These are phyloP conservation scores for Spencermartinsiella ligniputridi DNA, from an alignment of 1,139 yeast species.

Conservation along the genomic window DNA sequence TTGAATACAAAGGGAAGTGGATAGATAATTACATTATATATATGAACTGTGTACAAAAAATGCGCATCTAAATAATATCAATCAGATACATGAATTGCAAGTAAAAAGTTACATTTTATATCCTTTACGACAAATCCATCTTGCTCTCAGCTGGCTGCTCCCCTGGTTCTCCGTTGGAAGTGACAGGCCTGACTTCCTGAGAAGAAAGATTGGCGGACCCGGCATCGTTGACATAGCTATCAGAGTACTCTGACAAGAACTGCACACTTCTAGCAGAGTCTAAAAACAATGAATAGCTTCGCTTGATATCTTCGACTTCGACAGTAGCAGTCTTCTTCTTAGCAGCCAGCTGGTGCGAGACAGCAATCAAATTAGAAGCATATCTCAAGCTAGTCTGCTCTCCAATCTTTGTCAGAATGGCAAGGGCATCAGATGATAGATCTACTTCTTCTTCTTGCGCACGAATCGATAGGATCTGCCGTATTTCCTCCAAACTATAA, in stretches of 20 bases:
- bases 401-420: constrained; percentile 86
- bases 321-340: constrained; percentile 72
- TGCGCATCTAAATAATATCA: no score
- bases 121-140: constrained; percentile 11
- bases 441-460: constrained; percentile 97
- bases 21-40: constrained; percentile 19
- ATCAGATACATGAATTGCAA: no score
- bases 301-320: constrained; percentile 79
- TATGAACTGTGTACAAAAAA: no score
- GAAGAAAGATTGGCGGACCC: constrained; percentile 24
- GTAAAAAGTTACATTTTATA: background rate
- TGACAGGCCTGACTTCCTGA: no score
- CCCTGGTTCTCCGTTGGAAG: background rate
- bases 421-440: constrained; percentile 75
- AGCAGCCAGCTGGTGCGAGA: constrained; percentile 76
- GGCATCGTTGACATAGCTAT: constrained; percentile 23
- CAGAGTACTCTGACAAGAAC: constrained; percentile 28
- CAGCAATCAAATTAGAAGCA: constrained; percentile 86
- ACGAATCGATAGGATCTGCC: constrained; percentile 80
- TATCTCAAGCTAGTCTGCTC: constrained; percentile 89
- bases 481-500: constrained; percentile 77
- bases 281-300: constrained; percentile 80
- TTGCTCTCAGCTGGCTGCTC: background rate
- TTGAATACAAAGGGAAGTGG: constrained; percentile 84
- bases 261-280: constrained; percentile 82